A percentile compares a stretch with the other conserved stretches of the same genome.
phyloP scores from a whole-genome alignment of 2,329 filamentous ascomycete species.

The Talaromyces sp. region DNA sequence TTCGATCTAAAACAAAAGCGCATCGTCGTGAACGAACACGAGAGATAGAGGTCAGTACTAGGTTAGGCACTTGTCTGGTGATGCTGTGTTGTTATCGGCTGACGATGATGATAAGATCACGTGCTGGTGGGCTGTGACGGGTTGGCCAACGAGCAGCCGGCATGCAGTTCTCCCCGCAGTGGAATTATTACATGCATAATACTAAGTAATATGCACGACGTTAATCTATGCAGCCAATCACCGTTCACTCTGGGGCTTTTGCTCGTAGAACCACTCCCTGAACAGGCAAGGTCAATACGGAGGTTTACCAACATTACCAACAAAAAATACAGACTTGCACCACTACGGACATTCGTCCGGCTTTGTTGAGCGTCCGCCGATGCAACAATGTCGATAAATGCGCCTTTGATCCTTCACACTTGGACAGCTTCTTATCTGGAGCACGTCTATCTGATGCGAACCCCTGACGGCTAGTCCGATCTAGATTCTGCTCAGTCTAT shows the following conservation, averaged over 20 bases:
- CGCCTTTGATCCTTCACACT: no score
- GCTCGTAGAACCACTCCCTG: not conserved
- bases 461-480: not conserved
- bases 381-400: not conserved
- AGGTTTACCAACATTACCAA: not conserved
- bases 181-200: slow-evolving; percentile 3
- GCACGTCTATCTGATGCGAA: not conserved
- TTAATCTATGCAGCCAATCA: not conserved
- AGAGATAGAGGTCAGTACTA: not conserved
- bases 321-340: not conserved
- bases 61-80: not conserved
- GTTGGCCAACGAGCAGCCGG: not conserved
- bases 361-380: not conserved
- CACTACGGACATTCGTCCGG: not conserved
- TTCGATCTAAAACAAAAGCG: not conserved
- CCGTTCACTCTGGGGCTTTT: no score
- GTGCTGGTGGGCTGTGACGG: slow-evolving; percentile 12
- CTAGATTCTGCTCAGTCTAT: not conserved
- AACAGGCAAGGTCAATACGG: not conserved
- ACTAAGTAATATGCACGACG: not conserved
- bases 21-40: not conserved
- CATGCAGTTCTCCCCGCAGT: slow-evolving; percentile 1
- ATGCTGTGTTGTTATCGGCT: slow-evolving; percentile 4
- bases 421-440: no score
- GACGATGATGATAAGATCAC: slow-evolving; percentile 18